Evolutionary conservation across 2,329 filamentous ascomycete genomes (phyloP).

Genomic region (Claviceps humidiphila): DNA sequence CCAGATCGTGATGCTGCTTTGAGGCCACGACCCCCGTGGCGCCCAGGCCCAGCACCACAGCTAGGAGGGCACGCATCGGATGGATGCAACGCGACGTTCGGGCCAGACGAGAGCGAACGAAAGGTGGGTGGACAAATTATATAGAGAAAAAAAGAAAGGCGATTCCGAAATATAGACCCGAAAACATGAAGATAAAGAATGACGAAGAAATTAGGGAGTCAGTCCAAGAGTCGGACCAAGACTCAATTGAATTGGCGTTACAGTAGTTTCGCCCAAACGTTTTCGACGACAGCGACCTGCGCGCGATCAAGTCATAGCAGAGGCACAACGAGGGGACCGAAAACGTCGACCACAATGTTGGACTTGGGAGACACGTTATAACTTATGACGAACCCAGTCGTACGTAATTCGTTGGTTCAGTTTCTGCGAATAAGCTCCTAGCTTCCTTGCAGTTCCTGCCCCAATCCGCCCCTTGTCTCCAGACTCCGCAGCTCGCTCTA

Average conservation of each 20-base stretch:
- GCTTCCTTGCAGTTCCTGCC: too few species aligned
- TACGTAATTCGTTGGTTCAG: too few species aligned
- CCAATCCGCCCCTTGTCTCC: too few species aligned
- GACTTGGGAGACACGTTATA: too few species aligned
- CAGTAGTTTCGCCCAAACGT: background rate
- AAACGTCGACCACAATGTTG: background rate
- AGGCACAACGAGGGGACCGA: background rate
- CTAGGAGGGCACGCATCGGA: slow-evolving; percentile 2
- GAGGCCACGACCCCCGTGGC: slow-evolving; percentile 16
- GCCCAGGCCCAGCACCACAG: background rate
- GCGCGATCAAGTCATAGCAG: background rate
- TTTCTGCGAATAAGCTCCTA: too few species aligned
- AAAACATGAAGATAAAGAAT: background rate
- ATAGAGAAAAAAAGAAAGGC: background rate
- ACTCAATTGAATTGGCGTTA: background rate
- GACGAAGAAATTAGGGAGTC: background rate
- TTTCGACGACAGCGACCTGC: background rate
- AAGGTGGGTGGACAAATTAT: background rate
- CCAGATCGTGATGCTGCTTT: slow-evolving; percentile 13
- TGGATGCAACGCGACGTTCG: background rate
- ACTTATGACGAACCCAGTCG: too few species aligned
- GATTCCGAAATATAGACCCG: background rate
- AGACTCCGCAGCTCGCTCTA: too few species aligned
- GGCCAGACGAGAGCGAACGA: background rate
- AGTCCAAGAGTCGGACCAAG: too few species aligned